phyloP scores from a whole-genome alignment of 164 flowering plant genomes.

The Magnolia kwangsiensis region DNA sequence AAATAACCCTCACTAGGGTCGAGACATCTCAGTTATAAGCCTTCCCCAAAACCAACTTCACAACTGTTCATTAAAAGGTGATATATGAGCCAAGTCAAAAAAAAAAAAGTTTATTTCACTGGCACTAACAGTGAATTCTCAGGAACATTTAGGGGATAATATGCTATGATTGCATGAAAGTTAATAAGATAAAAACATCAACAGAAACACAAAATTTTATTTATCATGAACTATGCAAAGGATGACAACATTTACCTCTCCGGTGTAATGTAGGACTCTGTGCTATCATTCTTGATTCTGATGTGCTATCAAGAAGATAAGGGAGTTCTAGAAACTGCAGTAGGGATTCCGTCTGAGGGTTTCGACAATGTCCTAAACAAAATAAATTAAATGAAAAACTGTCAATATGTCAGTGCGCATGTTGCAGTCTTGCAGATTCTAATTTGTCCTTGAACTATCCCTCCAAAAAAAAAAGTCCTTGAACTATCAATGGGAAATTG shows the following conservation, averaged over 20 bases:
- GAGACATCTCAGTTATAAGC: too few species aligned
- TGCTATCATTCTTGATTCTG: conserved; percentile 23
- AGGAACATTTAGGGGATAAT: neutral
- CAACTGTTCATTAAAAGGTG: too few species aligned
- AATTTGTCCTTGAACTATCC: neutral
- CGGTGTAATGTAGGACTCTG: conserved; percentile 22
- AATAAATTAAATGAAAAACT: neutral
- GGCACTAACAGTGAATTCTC: too few species aligned
- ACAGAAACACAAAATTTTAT: neutral
- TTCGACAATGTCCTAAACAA: conserved; percentile 46
- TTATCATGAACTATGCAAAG: neutral
- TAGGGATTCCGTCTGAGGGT: conserved; percentile 75
- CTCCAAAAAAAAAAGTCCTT: neutral
- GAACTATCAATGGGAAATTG: neutral
- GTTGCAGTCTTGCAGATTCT: neutral
- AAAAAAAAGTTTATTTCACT: too few species aligned
- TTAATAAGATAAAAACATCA: neutral
- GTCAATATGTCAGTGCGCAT: neutral
- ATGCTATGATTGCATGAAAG: neutral
- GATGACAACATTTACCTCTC: conserved; percentile 30
- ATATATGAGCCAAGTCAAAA: neutral
- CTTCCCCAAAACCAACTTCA: too few species aligned
- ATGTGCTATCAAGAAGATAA: conserved; percentile 57
- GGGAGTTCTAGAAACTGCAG: conserved; percentile 70
- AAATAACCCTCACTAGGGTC: too few species aligned